These are phyloP conservation scores for Pisolithus microcarpus DNA, from an alignment of 768 basidiomycete species.

Conservation along the genomic window DNA sequence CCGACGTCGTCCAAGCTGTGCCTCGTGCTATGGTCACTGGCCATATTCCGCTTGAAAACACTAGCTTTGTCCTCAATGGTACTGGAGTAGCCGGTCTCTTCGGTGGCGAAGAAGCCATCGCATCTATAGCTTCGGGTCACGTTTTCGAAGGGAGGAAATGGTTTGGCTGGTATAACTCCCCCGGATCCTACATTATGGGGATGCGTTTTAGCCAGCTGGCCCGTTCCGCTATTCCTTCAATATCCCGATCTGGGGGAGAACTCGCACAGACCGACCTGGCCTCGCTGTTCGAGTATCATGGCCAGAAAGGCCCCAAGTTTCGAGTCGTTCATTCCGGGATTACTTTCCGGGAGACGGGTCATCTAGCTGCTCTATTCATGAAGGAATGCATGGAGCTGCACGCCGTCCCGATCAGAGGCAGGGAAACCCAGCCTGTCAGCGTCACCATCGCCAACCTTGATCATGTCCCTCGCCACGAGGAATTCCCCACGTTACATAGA, in stretches of 20 bases:
- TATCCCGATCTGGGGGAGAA: too few species aligned
- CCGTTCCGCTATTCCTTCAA: too few species aligned
- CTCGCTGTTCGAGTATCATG: constrained; percentile 19
- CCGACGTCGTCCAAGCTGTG: too few species aligned
- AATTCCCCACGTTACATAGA: background rate
- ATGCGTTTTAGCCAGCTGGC: constrained; percentile 2
- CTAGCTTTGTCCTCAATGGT: too few species aligned
- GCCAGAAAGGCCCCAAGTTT: constrained; percentile 22
- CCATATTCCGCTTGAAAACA: too few species aligned
- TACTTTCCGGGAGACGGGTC: constrained; percentile 19
- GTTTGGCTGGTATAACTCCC: too few species aligned
- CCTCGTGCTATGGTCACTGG: too few species aligned
- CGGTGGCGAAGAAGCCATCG: too few species aligned
- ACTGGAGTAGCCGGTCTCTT: too few species aligned
- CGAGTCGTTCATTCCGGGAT: constrained; percentile 21
- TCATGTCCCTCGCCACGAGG: constrained; percentile 1
- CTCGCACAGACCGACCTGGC: too few species aligned
- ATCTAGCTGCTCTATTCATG: constrained; percentile 22
- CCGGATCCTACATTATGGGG: constrained; percentile 14
- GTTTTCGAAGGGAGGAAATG: too few species aligned
- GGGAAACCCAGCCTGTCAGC: constrained; percentile 4
- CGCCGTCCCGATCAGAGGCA: constrained; percentile 1
- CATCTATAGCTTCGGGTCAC: too few species aligned
- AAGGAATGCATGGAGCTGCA: constrained; percentile 12
- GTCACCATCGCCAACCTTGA: constrained; percentile 16